A percentile compares a stretch with the other conserved stretches of the same genome.
Conservation (phyloP, 148 eudicot genomes). For the Vaccinium corymbosum region DNA sequence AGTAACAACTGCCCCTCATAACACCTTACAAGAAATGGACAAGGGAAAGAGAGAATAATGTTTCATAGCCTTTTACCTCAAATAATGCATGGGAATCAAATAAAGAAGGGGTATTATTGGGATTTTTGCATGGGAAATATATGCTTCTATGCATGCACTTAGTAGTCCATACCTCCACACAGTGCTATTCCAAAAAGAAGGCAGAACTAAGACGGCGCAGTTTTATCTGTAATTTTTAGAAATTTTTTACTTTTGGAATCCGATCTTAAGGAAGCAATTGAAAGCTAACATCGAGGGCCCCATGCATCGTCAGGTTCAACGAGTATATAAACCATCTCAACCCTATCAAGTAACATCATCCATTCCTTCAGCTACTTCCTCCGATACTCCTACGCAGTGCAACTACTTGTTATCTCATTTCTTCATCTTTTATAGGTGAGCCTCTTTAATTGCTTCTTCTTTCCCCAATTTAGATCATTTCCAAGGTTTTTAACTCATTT, state of each 20-base stretch:
- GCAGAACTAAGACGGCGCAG: background rate
- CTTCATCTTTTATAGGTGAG: slow-evolving; percentile 22
- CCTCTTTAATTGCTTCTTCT: background rate
- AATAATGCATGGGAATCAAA: slow-evolving; percentile 44
- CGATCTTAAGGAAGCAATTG: slow-evolving; percentile 26
- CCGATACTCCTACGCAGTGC: slow-evolving; percentile 4
- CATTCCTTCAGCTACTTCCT: slow-evolving; percentile 18
- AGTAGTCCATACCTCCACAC: slow-evolving; percentile 6
- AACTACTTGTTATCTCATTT: background rate
- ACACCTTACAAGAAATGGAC: slow-evolving; percentile 36
- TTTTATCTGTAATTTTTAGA: slow-evolving; percentile 11
- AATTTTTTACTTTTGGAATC: slow-evolving; percentile 22
- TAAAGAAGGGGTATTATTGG: slow-evolving; percentile 27
- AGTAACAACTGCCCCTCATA: slow-evolving; percentile 45
- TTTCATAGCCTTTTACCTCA: slow-evolving; percentile 16
- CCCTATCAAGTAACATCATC: slow-evolving; percentile 30
- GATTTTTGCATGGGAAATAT: background rate
- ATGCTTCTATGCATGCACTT: slow-evolving; percentile 22
- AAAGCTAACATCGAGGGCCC: slow-evolving; percentile 28
- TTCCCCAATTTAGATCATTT: background rate
- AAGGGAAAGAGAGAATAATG: slow-evolving; percentile 36
- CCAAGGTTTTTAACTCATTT: background rate
- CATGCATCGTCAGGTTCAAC: slow-evolving; percentile 17
- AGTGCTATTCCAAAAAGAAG: slow-evolving; percentile 3
- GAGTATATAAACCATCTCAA: slow-evolving; percentile 33